Conservation (phyloP, 2,329 filamentous ascomycete species). For the Epichloe glyceriae region DNA sequence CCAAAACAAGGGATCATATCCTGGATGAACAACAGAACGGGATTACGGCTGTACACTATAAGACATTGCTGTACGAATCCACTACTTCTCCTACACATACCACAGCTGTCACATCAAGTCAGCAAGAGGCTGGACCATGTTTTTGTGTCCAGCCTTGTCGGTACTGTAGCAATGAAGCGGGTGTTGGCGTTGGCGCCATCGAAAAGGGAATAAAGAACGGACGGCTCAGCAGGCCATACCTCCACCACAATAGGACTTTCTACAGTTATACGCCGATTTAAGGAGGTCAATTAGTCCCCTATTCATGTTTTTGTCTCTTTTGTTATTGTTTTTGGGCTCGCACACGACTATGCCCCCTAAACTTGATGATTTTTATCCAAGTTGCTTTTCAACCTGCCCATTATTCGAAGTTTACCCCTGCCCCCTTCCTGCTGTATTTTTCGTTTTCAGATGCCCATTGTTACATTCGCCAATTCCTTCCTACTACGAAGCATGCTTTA, state of each 20-base stretch:
- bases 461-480: not conserved
- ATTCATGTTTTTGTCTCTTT: not conserved
- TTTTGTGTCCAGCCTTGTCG: not conserved
- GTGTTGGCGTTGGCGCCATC: conserved; percentile 1
- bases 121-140: not conserved
- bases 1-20: not conserved
- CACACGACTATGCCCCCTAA: not conserved
- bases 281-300: not conserved
- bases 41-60: conserved; percentile 2
- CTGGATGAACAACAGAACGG: not conserved
- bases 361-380: not conserved
- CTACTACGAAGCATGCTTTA: not conserved
- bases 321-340: not conserved
- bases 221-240: conserved; percentile 1
- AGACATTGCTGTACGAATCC: conserved; percentile 3
- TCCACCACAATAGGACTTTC: not conserved
- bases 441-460: not conserved
- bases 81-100: not conserved
- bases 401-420: too few relatives aligned
- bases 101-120: not conserved
- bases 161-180: not conserved
- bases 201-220: not conserved
- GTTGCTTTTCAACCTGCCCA: too few relatives aligned
- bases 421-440: not conserved
- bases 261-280: not conserved